Evolutionary conservation across 2,329 filamentous ascomycete species (phyloP).

Genomic region (Verticillium tricorpus): DNA sequence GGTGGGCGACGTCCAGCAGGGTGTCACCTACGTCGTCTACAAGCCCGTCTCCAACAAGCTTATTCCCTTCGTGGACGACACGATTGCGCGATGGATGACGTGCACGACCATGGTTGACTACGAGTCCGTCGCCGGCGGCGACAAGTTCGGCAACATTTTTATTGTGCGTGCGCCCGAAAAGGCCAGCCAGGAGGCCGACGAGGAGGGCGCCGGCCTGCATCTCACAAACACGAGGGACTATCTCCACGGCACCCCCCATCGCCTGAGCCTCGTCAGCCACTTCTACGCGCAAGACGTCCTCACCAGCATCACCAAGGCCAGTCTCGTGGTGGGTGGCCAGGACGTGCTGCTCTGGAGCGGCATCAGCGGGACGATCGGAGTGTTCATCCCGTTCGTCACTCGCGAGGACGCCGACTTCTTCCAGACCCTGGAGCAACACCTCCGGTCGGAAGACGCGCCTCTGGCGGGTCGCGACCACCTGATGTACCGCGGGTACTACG

Average conservation of each 20-base stretch:
- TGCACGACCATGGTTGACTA: slow-evolving; percentile 95
- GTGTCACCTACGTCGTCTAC: slow-evolving; percentile 88
- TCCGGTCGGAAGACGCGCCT: slow-evolving; percentile 81
- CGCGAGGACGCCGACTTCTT: slow-evolving; percentile 98
- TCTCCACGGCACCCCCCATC: slow-evolving; percentile 81
- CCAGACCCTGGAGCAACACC: slow-evolving; percentile 84
- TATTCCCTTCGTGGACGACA: slow-evolving; percentile 91
- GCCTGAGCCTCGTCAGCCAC: slow-evolving; percentile 80
- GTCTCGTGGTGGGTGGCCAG: slow-evolving; percentile 84
- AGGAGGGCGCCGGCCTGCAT: slow-evolving; percentile 85
- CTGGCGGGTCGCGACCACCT: slow-evolving; percentile 90
- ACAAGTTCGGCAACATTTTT: slow-evolving; percentile 98
- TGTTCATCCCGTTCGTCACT: slow-evolving; percentile 85
- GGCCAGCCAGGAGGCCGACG: slow-evolving; percentile 83
- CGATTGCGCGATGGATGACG: slow-evolving; percentile 84
- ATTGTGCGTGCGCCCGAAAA: slow-evolving; percentile 83
- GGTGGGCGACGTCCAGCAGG: slow-evolving; percentile 89
- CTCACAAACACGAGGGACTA: slow-evolving; percentile 88
- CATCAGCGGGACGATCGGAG: slow-evolving; percentile 88
- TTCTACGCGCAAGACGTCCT: slow-evolving; percentile 91
- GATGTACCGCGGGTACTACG: slow-evolving; percentile 93
- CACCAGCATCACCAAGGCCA: slow-evolving; percentile 83
- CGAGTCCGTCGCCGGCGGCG: slow-evolving; percentile 87
- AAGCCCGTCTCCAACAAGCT: slow-evolving; percentile 88
- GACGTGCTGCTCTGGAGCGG: slow-evolving; percentile 92